Percentiles rank a stretch among this genome's conserved stretches.
Conservation (phyloP, 331 rosid genomes). For the Spiraea crenata region DNA sequence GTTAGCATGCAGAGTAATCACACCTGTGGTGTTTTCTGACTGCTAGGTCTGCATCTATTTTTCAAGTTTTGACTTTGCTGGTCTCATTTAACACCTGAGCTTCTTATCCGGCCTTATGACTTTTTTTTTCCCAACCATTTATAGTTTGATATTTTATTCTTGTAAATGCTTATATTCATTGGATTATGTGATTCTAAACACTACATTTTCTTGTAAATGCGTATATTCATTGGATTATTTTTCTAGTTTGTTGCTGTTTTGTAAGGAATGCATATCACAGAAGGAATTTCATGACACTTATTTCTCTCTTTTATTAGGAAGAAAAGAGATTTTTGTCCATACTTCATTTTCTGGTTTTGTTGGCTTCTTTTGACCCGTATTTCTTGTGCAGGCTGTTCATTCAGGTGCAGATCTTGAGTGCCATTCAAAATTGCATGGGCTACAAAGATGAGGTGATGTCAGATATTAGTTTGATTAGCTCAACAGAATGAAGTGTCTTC, state of each 20-base stretch:
- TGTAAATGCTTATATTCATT: too few relatives aligned
- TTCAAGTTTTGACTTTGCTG: too few relatives aligned
- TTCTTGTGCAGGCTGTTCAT: conserved; percentile 86
- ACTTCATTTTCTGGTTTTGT: background rate
- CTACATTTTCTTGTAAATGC: too few relatives aligned
- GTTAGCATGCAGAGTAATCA: too few relatives aligned
- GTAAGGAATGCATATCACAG: conserved; percentile 11
- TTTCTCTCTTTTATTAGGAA: background rate
- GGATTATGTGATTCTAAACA: too few relatives aligned
- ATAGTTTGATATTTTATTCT: too few relatives aligned
- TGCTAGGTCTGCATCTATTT: too few relatives aligned
- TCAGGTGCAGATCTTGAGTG: conserved; percentile 96
- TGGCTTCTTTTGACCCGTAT: background rate
- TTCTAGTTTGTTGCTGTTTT: background rate
- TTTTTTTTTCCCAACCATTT: too few relatives aligned
- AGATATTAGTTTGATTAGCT: conserved; percentile 20
- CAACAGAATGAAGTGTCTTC: conserved; percentile 20
- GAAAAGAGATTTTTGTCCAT: background rate
- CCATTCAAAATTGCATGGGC: conserved; percentile 82
- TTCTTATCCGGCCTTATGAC: too few relatives aligned
- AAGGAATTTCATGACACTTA: conserved; percentile 15
- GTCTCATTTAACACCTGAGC: too few relatives aligned
- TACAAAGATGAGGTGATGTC: conserved; percentile 79
- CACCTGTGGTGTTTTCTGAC: too few relatives aligned
- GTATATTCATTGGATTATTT: too few relatives aligned